A percentile compares a stretch with the other conserved stretches of the same genome.
These are phyloP conservation scores for Alternaria dauci DNA, from an alignment of 2,329 filamentous ascomycete genomes.

Conservation along the genomic window DNA sequence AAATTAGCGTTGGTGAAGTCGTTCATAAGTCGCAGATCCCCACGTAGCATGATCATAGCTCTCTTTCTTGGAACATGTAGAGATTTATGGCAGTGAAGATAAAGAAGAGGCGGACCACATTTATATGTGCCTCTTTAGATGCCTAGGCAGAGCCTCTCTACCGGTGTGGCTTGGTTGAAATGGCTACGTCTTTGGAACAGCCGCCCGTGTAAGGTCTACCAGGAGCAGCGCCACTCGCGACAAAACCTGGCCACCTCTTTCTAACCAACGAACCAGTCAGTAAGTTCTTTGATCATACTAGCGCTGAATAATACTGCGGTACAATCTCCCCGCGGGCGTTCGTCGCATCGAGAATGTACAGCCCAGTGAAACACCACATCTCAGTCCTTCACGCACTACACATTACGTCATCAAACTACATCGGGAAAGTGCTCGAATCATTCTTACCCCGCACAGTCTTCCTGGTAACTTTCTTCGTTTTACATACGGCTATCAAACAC, in stretches of 20 bases:
- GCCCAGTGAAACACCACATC: background rate
- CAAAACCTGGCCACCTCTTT: rapidly evolving
- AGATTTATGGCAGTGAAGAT: too few relatives aligned
- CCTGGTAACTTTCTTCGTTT: too few relatives aligned
- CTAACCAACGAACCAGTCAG: rapidly evolving
- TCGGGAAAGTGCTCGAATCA: rapidly evolving
- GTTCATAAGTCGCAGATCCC: too few relatives aligned
- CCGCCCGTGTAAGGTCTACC: too few relatives aligned
- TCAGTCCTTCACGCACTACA: background rate
- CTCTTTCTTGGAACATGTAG: too few relatives aligned
- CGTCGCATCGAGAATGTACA: background rate
- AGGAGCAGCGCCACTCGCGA: background rate
- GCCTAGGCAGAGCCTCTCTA: too few relatives aligned
- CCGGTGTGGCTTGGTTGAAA: too few relatives aligned
- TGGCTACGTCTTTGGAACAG: too few relatives aligned
- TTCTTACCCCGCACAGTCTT: rapidly evolving
- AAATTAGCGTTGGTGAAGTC: too few relatives aligned
- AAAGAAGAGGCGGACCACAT: too few relatives aligned
- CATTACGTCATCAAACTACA: background rate
- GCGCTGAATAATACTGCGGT: background rate
- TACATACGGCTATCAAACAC: rapidly evolving
- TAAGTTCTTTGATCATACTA: background rate
- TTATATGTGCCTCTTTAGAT: too few relatives aligned
- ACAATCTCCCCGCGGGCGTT: background rate
- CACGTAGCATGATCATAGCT: too few relatives aligned